A percentile compares a stretch with the other conserved stretches of the same genome.
phyloP scores from a whole-genome alignment of 345 rosid species.

The Populus davidiana region DNA sequence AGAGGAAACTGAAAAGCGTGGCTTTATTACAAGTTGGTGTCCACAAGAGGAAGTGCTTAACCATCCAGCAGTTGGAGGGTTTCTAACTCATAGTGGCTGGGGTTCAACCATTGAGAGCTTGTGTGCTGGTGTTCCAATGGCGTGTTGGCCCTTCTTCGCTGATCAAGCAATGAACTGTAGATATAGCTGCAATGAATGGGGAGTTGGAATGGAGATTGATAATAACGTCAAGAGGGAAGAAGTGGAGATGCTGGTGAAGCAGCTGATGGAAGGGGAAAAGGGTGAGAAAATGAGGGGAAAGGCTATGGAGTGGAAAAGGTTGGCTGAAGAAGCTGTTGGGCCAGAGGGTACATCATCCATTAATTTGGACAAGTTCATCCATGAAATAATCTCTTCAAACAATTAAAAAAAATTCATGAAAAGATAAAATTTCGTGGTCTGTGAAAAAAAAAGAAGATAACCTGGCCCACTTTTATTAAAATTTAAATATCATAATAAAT shows the following conservation, averaged over 20 bases:
- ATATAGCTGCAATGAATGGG: conserved; percentile 1
- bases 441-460: too few species aligned
- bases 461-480: too few species aligned
- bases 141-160: background rate
- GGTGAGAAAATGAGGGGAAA: background rate
- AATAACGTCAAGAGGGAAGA: background rate
- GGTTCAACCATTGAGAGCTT: background rate
- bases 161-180: background rate
- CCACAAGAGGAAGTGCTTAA: conserved; percentile 5
- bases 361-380: background rate
- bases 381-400: too few species aligned
- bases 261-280: background rate
- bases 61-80: background rate
- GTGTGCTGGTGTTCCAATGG: background rate
- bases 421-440: too few species aligned
- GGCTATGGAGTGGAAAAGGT: conserved; percentile 4
- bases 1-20: background rate
- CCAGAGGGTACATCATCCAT: background rate
- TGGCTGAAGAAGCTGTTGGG: background rate
- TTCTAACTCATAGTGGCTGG: background rate
- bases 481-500: too few species aligned
- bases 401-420: background rate
- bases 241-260: background rate
- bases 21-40: background rate
- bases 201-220: conserved; percentile 1